Conservation (phyloP, 495 filamentous ascomycete genomes). For the Trichoderma orchidacearum region DNA sequence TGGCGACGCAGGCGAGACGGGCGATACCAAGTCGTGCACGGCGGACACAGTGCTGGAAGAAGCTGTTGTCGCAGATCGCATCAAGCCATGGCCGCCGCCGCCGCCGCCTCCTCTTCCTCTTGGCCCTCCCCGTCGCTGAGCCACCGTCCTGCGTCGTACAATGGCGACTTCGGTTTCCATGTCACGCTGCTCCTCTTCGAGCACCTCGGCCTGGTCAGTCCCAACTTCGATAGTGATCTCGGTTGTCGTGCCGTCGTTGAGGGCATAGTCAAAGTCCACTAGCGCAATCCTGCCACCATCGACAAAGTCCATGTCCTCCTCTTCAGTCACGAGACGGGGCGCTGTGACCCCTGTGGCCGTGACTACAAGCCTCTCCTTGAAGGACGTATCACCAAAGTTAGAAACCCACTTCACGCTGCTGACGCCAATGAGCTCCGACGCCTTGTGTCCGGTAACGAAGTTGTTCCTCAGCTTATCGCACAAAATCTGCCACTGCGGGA, state of each 20-base stretch:
- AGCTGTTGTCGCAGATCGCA: constrained; percentile 18
- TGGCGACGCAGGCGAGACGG: neutral
- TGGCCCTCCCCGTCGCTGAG: constrained; percentile 18
- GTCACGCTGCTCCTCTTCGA: constrained; percentile 64
- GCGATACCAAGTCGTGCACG: neutral
- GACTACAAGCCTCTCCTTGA: constrained; percentile 51
- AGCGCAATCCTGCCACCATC: constrained; percentile 70
- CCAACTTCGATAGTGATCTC: constrained; percentile 65
- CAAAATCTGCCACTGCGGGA: constrained; percentile 58
- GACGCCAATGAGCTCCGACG: constrained; percentile 41
- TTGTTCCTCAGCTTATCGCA: constrained; percentile 51
- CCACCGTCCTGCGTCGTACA: constrained; percentile 60
- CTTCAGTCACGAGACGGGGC: constrained; percentile 42
- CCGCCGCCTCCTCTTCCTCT: constrained; percentile 20
- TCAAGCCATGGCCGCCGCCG: no score
- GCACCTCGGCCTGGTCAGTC: constrained; percentile 47
- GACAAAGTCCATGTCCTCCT: constrained; percentile 63
- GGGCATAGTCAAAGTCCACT: constrained; percentile 57
- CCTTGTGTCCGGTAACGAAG: constrained; percentile 44
- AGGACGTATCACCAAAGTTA: constrained; percentile 24
- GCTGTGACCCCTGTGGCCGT: constrained; percentile 64
- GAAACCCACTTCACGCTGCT: constrained; percentile 51
- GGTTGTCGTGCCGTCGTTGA: constrained; percentile 35
- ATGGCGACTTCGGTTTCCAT: constrained; percentile 73
- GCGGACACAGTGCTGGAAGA: constrained; percentile 7